Evolutionary conservation across 768 basidiomycete species (phyloP).

Genomic region (Multifurca ochricompacta): DNA sequence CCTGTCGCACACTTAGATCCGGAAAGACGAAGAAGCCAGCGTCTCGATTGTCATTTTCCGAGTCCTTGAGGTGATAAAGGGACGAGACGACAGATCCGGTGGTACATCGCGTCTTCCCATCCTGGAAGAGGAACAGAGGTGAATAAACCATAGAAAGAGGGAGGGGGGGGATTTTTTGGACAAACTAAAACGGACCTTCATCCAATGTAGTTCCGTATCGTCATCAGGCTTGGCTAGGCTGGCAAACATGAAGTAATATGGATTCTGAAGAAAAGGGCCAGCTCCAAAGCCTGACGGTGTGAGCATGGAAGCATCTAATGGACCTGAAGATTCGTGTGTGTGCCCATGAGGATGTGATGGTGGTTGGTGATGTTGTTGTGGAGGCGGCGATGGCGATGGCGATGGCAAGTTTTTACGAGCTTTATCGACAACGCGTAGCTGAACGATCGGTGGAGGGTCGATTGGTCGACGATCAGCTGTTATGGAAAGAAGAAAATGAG

Average conservation of each 20-base stretch:
- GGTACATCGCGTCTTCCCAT: conserved; percentile 86
- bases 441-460: conserved; percentile 95
- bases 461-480: conserved; percentile 91
- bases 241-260: conserved; percentile 95
- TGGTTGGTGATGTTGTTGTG: conserved; percentile 6
- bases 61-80: conserved; percentile 77
- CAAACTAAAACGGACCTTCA: conserved; percentile 58
- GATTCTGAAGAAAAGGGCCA: conserved; percentile 73
- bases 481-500: conserved; percentile 1
- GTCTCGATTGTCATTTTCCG: conserved; percentile 53
- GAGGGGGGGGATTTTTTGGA: too few species aligned
- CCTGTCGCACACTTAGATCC: conserved; percentile 84
- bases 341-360: conserved; percentile 10
- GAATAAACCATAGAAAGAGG: neutral
- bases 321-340: conserved; percentile 1
- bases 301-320: conserved; percentile 17
- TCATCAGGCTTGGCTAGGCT: conserved; percentile 83
- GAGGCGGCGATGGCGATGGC: conserved; percentile 19
- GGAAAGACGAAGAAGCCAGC: conserved; percentile 97
- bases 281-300: conserved; percentile 32
- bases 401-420: conserved; percentile 27
- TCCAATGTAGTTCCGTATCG: conserved; percentile 83
- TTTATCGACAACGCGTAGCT: conserved; percentile 79
- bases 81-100: conserved; percentile 87
- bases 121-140: conserved; percentile 34